phyloP scores from a whole-genome alignment of 2,329 filamentous ascomycete genomes.

The Sporothrix curviconia region DNA sequence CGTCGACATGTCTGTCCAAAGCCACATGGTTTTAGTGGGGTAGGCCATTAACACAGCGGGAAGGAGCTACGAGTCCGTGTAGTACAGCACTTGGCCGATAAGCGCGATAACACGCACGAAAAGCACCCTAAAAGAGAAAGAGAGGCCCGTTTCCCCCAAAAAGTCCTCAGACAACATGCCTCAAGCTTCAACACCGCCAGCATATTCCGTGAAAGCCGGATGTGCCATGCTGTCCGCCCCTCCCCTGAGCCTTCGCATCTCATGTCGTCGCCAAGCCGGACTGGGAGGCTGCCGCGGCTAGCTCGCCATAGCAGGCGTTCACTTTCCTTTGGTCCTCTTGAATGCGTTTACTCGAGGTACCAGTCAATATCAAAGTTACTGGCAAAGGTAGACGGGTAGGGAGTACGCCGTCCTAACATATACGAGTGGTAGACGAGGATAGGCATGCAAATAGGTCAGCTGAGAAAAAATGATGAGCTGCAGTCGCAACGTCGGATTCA shows the following conservation, averaged over 20 bases:
- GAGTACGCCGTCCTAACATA: no score
- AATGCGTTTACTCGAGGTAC: no score
- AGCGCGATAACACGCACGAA: not conserved
- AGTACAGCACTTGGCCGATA: not conserved
- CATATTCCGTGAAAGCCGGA: not conserved
- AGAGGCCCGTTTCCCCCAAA: no score
- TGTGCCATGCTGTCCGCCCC: not conserved
- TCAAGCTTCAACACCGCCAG: not conserved
- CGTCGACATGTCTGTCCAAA: conserved; percentile 1
- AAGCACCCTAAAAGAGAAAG: not conserved
- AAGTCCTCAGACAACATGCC: no score
- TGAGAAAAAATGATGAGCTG: no score
- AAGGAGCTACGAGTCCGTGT: not conserved
- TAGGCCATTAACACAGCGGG: conserved; percentile 1
- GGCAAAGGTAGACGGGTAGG: no score
- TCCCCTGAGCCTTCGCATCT: not conserved
- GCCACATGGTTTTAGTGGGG: conserved; percentile 6
- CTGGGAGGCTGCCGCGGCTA: not conserved
- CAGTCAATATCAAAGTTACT: no score
- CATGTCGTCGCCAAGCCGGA: conserved; percentile 7
- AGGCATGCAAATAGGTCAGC: no score
- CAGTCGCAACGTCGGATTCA: no score
- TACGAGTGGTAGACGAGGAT: no score
- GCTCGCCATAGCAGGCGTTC: not conserved
- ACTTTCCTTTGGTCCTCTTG: not conserved